Evolutionary conservation across 2,329 filamentous ascomycete species (phyloP).

Genomic region (Sporothrix protearum): DNA sequence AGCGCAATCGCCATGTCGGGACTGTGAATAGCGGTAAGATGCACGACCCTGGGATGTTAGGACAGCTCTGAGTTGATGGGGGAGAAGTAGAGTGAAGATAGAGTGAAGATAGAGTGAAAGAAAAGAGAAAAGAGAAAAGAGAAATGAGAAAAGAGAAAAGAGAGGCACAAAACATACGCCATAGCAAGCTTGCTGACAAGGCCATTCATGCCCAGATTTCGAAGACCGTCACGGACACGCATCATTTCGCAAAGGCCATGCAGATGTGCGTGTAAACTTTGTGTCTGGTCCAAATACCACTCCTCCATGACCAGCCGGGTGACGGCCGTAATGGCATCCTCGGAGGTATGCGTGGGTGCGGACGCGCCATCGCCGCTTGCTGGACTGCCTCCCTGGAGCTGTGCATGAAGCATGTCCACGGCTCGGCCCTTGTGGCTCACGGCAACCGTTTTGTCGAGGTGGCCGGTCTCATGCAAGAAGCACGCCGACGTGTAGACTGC

Average conservation of each 20-base stretch:
- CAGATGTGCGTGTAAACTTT: conserved; percentile 46
- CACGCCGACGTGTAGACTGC: conserved; percentile 51
- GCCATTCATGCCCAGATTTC: conserved; percentile 45
- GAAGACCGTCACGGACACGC: conserved; percentile 44
- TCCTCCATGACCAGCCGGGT: conserved; percentile 50
- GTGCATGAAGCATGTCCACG: conserved; percentile 47
- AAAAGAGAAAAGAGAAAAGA: too few species aligned
- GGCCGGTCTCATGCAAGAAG: conserved; percentile 49
- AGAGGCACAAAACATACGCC: conserved; percentile 46
- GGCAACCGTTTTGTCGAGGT: conserved; percentile 43
- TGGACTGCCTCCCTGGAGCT: conserved; percentile 36
- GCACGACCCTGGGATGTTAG: conserved; percentile 18
- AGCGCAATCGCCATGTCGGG: conserved; percentile 48
- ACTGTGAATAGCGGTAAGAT: conserved; percentile 33
- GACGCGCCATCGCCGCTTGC: background rate
- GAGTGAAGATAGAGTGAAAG: too few species aligned
- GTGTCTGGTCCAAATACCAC: conserved; percentile 52
- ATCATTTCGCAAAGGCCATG: conserved; percentile 49
- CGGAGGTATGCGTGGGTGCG: conserved; percentile 37
- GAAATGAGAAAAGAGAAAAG: too few species aligned
- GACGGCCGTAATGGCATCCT: conserved; percentile 47
- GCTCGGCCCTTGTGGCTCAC: conserved; percentile 44
- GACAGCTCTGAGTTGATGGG: background rate
- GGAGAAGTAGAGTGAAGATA: background rate
- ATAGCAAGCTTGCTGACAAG: conserved; percentile 48